Percentiles rank a stretch among this genome's conserved stretches.
phyloP scores from a whole-genome alignment of 257 asterid genomes.

The Vinca minor region DNA sequence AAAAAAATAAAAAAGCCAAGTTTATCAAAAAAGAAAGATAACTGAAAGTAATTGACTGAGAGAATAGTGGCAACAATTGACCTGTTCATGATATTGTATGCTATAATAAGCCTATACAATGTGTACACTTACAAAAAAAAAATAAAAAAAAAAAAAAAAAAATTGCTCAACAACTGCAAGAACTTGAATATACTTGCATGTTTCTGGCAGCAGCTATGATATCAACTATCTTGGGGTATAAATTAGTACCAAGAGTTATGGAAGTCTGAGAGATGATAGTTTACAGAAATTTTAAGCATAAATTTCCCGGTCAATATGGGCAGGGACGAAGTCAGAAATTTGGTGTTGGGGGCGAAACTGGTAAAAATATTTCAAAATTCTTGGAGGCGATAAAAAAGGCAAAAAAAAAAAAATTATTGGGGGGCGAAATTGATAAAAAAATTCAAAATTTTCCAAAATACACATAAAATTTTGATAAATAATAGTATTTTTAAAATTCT shows the following conservation, averaged over 20 bases:
- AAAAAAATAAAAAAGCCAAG: background rate
- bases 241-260: background rate
- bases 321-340: too few relatives aligned
- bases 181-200: background rate
- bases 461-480: too few relatives aligned
- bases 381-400: too few relatives aligned
- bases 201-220: background rate
- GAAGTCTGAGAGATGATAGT: background rate
- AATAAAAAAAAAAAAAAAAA: too few relatives aligned
- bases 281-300: background rate
- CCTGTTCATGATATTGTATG: background rate
- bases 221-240: background rate
- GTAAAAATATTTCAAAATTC: too few relatives aligned
- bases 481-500: too few relatives aligned
- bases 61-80: background rate
- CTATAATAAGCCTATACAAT: background rate
- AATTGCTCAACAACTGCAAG: background rate
- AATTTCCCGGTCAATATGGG: background rate
- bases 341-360: too few relatives aligned
- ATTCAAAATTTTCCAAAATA: too few relatives aligned
- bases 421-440: too few relatives aligned
- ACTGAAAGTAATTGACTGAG: background rate
- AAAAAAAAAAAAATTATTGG: too few relatives aligned
- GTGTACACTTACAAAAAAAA: too few relatives aligned
- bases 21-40: too few relatives aligned